These are phyloP conservation scores for Ramaria sp. DNA, from an alignment of 768 basidiomycete genomes.

Conservation along the genomic window DNA sequence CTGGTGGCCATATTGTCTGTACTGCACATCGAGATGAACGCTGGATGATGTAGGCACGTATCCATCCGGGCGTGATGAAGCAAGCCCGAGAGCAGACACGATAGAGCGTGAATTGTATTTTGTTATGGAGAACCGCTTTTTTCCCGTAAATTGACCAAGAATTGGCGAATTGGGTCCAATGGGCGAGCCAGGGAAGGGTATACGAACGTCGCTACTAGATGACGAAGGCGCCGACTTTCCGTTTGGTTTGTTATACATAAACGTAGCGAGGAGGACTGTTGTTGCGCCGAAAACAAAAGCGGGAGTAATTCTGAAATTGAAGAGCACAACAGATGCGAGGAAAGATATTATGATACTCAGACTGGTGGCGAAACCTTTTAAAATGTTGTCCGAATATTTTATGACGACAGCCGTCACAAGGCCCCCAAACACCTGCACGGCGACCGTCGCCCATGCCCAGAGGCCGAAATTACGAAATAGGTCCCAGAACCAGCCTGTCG, in stretches of 20 bases:
- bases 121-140: constrained; percentile 32
- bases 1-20: not conserved
- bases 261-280: constrained; percentile 80
- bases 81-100: constrained; percentile 37
- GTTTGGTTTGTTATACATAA: constrained; percentile 76
- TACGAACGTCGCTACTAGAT: not conserved
- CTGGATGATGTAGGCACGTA: not conserved
- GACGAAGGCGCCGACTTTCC: not conserved
- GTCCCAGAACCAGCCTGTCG: constrained; percentile 29
- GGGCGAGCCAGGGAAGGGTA: constrained; percentile 31
- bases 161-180: constrained; percentile 43
- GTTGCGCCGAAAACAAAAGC: constrained; percentile 78
- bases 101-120: constrained; percentile 41
- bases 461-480: constrained; percentile 79
- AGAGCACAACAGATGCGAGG: constrained; percentile 81
- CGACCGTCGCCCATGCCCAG: constrained; percentile 88
- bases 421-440: constrained; percentile 85
- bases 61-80: constrained; percentile 16
- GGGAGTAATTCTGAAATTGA: constrained; percentile 78
- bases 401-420: constrained; percentile 89
- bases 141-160: constrained; percentile 41
- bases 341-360: constrained; percentile 93
- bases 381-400: constrained; percentile 86
- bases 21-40: not conserved
- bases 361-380: constrained; percentile 93